Base-by-base conservation (phyloP, 2,329 filamentous ascomycete genomes). In the Penicillium rolfsii region DNA sequence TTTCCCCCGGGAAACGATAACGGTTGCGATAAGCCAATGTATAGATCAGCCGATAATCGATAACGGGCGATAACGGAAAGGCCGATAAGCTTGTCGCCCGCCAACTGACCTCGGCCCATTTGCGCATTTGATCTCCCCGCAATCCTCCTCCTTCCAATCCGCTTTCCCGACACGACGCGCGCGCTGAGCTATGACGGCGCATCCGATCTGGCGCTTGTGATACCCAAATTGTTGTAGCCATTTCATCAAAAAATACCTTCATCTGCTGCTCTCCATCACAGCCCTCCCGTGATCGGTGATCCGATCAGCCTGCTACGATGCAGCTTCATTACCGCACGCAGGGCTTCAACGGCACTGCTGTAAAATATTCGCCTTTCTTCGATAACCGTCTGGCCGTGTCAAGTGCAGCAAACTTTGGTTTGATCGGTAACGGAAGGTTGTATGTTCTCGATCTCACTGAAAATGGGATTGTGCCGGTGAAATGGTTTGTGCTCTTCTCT, bases 361-460 rank as follows among this genome's bases (percentile, higher is more conserved):
- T 97, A 78, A 97, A 97, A 80, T 99, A 98, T 83, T 98, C 94
- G 58, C 95, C 95, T 6, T 99, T 97, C 82, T 96, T 96, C 81
- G 95, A 98, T 81, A 95, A 91, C 67, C 89, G 93, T 65, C 87
- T 99, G 66, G 94, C 94, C 59, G 93, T 97, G 70, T 91, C 91
- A 33, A 85, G 91, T 1, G 90, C 93, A n/a, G 88, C 94, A 65
- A 98, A 99, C 82, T 99, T 95, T 80, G 95, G 95, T 41, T 90
- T 99, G 41, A 94, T 99, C 38, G 95, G 95, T 52, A 99, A 99
- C 81, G 95, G 95, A 11, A 87, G 93, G 46, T 80, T 98, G 0
- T 98, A 91, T 73, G 88, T 94, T 60, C 83, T 98, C 28, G 90
- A 89, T 33, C 80, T 99, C 65, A 96, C 92, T 3, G 84, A 91